phyloP scores from a whole-genome alignment of 495 filamentous ascomycete species.

The Entonaema liquescens region DNA sequence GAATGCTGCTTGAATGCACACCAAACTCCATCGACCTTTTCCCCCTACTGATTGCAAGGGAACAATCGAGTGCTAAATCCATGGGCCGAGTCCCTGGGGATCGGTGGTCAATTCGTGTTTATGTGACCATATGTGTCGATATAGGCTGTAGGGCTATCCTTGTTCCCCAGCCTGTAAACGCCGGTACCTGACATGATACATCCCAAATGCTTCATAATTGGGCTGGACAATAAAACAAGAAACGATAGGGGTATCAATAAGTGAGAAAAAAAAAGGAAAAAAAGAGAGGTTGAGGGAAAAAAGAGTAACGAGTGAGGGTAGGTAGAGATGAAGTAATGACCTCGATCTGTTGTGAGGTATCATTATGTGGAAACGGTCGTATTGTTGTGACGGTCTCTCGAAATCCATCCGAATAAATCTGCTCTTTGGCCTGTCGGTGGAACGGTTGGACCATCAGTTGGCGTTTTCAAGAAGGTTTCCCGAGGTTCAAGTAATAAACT shows the following conservation, averaged over 20 bases:
- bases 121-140: slow-evolving; percentile 32
- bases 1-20: slow-evolving; percentile 33
- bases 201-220: slow-evolving; percentile 41
- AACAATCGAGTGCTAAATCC: background rate
- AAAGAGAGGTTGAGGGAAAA: slow-evolving; percentile 11
- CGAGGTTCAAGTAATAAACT: slow-evolving; percentile 88
- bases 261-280: slow-evolving; percentile 15
- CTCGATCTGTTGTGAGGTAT: background rate
- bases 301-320: slow-evolving; percentile 6
- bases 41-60: background rate
- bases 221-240: slow-evolving; percentile 35
- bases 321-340: slow-evolving; percentile 15
- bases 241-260: slow-evolving; percentile 47
- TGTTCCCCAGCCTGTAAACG: slow-evolving; percentile 31
- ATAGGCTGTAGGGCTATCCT: slow-evolving; percentile 24
- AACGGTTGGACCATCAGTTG: slow-evolving; percentile 53
- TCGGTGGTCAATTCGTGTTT: background rate
- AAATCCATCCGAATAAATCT: slow-evolving; percentile 50
- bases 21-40: slow-evolving; percentile 30
- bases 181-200: slow-evolving; percentile 39
- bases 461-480: slow-evolving; percentile 63
- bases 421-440: slow-evolving; percentile 36
- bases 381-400: slow-evolving; percentile 47
- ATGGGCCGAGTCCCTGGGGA: background rate
- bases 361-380: slow-evolving; percentile 38